Percentiles rank a stretch among this genome's conserved stretches.
Evolutionary conservation across 371 early-diverging fungal species (phyloP).

Genomic region (Dinochytrium kinnereticum): DNA sequence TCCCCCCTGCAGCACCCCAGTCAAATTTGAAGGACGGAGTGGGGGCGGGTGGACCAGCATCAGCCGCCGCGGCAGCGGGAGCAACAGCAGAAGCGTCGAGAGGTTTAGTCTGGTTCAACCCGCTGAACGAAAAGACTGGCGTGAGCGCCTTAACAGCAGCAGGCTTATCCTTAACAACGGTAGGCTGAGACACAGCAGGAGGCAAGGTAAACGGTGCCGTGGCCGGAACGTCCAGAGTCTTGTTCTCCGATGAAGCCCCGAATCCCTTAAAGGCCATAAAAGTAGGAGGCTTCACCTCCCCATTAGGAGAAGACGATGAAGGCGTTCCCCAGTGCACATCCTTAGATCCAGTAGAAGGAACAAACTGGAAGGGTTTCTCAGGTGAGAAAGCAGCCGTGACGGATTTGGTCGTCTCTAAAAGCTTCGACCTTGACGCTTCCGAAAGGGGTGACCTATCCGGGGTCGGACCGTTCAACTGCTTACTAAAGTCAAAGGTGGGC

Average conservation of each 20-base stretch:
- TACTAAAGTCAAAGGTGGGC: conserved; percentile 4
- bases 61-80: background rate
- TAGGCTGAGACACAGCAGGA: too few species aligned
- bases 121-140: background rate
- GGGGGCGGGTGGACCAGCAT: too few species aligned
- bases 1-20: conserved; percentile 2
- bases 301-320: background rate
- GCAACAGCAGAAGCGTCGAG: background rate
- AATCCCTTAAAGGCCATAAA: background rate
- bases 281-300: background rate
- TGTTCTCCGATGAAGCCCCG: background rate
- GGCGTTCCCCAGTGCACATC: background rate
- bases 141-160: background rate
- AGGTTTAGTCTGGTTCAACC: background rate
- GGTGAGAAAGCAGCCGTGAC: conserved; percentile 1
- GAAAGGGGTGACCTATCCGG: background rate
- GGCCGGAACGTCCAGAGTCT: background rate
- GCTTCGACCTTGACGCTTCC: background rate
- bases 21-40: background rate
- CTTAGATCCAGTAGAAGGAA: background rate
- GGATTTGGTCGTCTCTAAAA: conserved; percentile 1
- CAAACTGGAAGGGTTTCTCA: conserved; percentile 10
- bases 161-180: too few species aligned
- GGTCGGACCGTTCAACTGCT: background rate
- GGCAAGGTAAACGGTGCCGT: background rate